phyloP scores from a whole-genome alignment of 768 basidiomycete species.

The Pleurotus sapidus region DNA sequence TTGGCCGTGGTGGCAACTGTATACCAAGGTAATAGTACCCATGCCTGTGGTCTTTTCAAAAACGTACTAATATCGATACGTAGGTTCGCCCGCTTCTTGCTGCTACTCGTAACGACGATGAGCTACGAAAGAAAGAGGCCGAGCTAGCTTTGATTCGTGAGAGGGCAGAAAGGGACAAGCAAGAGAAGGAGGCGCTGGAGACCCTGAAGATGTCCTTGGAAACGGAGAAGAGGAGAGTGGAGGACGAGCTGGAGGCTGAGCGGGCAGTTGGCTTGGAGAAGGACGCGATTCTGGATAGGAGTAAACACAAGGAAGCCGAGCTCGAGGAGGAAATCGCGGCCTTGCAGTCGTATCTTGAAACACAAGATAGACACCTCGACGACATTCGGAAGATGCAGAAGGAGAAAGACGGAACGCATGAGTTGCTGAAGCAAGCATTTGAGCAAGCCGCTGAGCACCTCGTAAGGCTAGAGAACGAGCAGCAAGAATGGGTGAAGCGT shows the following conservation, averaged over 20 bases:
- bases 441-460: slow-evolving; percentile 86
- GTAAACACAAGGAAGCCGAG: slow-evolving; percentile 81
- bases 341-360: slow-evolving; percentile 80
- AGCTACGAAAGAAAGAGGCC: slow-evolving; percentile 81
- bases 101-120: slow-evolving; percentile 90
- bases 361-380: slow-evolving; percentile 83
- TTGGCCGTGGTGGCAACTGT: slow-evolving; percentile 99
- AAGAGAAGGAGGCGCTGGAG: slow-evolving; percentile 77
- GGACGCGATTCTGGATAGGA: slow-evolving; percentile 75
- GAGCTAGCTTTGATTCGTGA: slow-evolving; percentile 82
- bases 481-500: slow-evolving; percentile 59
- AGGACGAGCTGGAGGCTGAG: slow-evolving; percentile 81
- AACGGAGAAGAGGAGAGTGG: slow-evolving; percentile 78
- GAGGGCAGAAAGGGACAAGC: slow-evolving; percentile 82
- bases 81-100: slow-evolving; percentile 90
- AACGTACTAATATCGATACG: slow-evolving; percentile 11
- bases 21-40: slow-evolving; percentile 69
- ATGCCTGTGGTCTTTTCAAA: neutral
- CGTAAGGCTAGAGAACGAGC: slow-evolving; percentile 75
- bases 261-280: slow-evolving; percentile 79
- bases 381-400: slow-evolving; percentile 75
- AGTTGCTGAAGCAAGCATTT: slow-evolving; percentile 67
- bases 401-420: slow-evolving; percentile 77
- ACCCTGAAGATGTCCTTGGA: slow-evolving; percentile 80
- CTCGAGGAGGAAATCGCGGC: slow-evolving; percentile 82